Percentiles rank a stretch among this genome's conserved stretches.
phyloP scores from a whole-genome alignment of 2,329 filamentous ascomycete species.

The Fusarium ramigenum region DNA sequence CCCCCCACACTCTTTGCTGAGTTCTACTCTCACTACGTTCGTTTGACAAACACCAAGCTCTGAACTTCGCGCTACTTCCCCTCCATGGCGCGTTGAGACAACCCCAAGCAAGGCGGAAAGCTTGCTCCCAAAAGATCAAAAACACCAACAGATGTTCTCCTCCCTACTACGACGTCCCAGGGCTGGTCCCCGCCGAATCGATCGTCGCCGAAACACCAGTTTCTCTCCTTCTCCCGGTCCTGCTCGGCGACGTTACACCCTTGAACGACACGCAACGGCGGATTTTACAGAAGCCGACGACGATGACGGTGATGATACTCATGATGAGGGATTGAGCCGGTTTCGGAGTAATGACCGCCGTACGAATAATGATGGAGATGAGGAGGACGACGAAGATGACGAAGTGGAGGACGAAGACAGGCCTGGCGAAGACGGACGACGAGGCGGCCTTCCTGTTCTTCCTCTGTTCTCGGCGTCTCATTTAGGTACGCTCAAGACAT shows the following conservation, averaged over 20 bases:
- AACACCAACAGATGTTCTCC: conserved; percentile 49
- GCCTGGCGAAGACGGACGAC: conserved; percentile 45
- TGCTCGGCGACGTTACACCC: conserved; percentile 41
- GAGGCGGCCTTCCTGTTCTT: conserved; percentile 57
- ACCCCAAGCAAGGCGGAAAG: conserved; percentile 39
- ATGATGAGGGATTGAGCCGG: conserved; percentile 47
- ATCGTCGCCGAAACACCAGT: conserved; percentile 42
- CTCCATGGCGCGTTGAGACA: conserved; percentile 42
- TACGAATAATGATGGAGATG: conserved; percentile 53
- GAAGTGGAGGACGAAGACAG: conserved; percentile 55
- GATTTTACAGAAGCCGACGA: conserved; percentile 73
- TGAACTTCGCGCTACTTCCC: conserved; percentile 17
- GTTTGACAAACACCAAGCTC: conserved; percentile 35
- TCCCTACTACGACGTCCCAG: conserved; percentile 49
- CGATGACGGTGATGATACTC: conserved; percentile 55
- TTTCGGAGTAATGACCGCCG: conserved; percentile 37
- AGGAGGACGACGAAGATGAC: conserved; percentile 59
- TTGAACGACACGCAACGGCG: conserved; percentile 64
- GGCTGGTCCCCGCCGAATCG: conserved; percentile 47
- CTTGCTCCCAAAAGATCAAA: conserved; percentile 29
- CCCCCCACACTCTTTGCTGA: conserved; percentile 24
- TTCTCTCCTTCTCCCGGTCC: conserved; percentile 47
- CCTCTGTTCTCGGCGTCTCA: conserved; percentile 84
- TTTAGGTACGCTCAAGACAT: conserved; percentile 64
- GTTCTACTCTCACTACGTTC: conserved; percentile 31